phyloP scores from a whole-genome alignment of 306 rosid species.

The Trichosanthes truncata region DNA sequence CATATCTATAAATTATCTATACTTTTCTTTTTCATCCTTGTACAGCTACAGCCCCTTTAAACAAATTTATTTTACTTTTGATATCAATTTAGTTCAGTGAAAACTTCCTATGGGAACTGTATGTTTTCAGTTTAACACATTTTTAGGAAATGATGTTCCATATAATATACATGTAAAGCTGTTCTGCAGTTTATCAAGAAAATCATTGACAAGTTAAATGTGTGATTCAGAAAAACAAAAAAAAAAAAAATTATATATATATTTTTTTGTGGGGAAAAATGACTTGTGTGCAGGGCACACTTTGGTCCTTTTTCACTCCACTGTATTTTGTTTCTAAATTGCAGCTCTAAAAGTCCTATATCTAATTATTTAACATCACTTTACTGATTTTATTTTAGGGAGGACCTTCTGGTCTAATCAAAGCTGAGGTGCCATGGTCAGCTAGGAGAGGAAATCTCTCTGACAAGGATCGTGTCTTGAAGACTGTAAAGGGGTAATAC shows the following conservation, averaged over 20 bases:
- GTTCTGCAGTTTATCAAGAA: neutral
- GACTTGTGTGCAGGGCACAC: neutral
- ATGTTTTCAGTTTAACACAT: neutral
- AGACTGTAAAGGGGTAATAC: slow-evolving; percentile 88
- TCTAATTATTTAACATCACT: neutral
- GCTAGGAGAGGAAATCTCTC: slow-evolving; percentile 72
- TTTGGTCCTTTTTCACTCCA: neutral
- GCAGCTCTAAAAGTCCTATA: neutral
- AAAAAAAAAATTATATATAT: no score
- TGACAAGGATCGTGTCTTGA: slow-evolving; percentile 84
- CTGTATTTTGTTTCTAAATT: neutral
- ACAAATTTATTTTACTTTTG: neutral
- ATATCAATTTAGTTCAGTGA: neutral
- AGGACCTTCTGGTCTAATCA: slow-evolving; percentile 64
- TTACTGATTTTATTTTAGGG: slow-evolving; percentile 36
- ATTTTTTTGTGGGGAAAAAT: neutral
- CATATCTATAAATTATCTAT: neutral
- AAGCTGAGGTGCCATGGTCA: slow-evolving; percentile 97
- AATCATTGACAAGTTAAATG: neutral
- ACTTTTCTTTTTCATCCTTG: neutral
- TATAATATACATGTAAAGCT: neutral
- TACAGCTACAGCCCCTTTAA: neutral
- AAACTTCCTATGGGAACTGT: neutral
- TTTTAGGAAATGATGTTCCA: neutral
- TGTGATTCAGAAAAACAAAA: neutral